phyloP scores from a whole-genome alignment of 495 filamentous ascomycete species.

The Echria macrotheca region DNA sequence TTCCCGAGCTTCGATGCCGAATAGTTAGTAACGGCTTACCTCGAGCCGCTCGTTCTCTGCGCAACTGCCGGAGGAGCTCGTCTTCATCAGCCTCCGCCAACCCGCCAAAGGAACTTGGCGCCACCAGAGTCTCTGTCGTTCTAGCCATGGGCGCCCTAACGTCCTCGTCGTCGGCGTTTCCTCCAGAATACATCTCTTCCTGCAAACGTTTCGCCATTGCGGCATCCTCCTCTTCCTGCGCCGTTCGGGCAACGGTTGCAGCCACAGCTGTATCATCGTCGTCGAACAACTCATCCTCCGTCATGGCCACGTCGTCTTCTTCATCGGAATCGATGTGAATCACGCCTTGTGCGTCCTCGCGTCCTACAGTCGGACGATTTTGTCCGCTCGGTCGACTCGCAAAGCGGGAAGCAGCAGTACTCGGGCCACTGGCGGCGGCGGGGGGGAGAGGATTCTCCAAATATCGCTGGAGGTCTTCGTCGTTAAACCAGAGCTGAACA shows the following conservation, averaged over 20 bases:
- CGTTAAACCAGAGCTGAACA: constrained; percentile 83
- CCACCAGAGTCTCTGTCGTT: constrained; percentile 86
- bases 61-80: constrained; percentile 62
- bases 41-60: constrained; percentile 44
- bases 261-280: constrained; percentile 28
- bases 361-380: constrained; percentile 26
- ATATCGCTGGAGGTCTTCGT: constrained; percentile 56
- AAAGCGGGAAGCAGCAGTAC: constrained; percentile 14
- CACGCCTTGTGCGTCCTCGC: constrained; percentile 54
- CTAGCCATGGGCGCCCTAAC: constrained; percentile 88
- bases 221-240: constrained; percentile 76
- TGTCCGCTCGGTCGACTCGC: constrained; percentile 11
- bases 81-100: constrained; percentile 13
- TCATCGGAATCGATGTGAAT: constrained; percentile 57
- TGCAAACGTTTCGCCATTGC: constrained; percentile 88
- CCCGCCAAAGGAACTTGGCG: constrained; percentile 39
- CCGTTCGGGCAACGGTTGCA: constrained; percentile 36
- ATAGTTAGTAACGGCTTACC: too few relatives aligned
- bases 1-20: too few relatives aligned
- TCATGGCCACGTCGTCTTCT: constrained; percentile 56
- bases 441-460: constrained; percentile 37
- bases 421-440: constrained; percentile 21
- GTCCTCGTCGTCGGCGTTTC: constrained; percentile 44
- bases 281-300: constrained; percentile 40
- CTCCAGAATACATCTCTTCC: constrained; percentile 72